Conservation (phyloP, 495 filamentous ascomycete species). For the Oleoguttula mirabilis region DNA sequence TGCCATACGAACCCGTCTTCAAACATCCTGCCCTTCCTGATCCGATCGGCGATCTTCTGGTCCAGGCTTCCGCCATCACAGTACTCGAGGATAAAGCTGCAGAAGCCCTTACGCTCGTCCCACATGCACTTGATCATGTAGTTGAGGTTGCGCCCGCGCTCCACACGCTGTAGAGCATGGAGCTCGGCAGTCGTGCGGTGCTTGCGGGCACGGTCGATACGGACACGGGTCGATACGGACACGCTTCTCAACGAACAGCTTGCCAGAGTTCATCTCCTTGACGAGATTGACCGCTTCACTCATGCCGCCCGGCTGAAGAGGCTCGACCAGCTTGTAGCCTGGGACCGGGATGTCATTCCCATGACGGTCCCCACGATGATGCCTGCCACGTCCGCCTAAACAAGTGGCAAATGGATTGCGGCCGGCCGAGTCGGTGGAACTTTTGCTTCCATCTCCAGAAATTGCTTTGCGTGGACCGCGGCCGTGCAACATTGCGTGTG, state of each 20-base stretch:
- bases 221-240: background rate
- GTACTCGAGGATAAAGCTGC: constrained; percentile 4
- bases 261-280: background rate
- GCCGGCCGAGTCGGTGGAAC: too few relatives aligned
- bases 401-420: too few relatives aligned
- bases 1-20: constrained; percentile 2
- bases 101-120: background rate
- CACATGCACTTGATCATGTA: background rate
- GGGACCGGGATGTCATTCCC: background rate
- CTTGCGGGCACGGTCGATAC: background rate
- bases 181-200: background rate
- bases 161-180: background rate
- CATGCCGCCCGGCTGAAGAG: constrained; percentile 1
- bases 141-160: background rate
- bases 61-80: background rate
- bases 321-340: background rate
- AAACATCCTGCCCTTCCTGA: background rate
- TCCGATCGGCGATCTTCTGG: background rate
- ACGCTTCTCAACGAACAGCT: background rate
- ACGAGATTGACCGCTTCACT: constrained; percentile 1
- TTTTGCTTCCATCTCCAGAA: too few relatives aligned
- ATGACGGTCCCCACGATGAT: background rate
- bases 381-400: too few relatives aligned
- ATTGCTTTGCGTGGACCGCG: too few relatives aligned
- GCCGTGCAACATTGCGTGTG: too few relatives aligned